phyloP scores from a whole-genome alignment of 768 basidiomycete species.

The Xerocomellus dryophilus region DNA sequence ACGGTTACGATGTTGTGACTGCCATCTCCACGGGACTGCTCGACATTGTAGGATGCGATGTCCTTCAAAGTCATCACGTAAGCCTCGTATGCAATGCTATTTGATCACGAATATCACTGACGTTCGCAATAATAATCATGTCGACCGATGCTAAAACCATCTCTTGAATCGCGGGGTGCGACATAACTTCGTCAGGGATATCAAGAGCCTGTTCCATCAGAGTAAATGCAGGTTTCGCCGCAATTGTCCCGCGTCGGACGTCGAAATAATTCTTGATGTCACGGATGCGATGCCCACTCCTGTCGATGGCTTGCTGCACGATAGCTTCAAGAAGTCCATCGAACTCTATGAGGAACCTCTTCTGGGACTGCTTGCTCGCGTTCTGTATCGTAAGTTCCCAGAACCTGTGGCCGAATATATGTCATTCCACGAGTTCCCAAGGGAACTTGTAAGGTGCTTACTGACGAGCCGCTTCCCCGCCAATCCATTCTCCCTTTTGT shows the following conservation, averaged over 20 bases:
- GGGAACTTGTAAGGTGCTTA: neutral
- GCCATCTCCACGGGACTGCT: conserved; percentile 29
- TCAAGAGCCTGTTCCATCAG: conserved; percentile 31
- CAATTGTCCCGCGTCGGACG: conserved; percentile 38
- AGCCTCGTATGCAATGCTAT: neutral
- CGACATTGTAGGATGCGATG: conserved; percentile 32
- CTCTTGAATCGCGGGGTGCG: conserved; percentile 36
- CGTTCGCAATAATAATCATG: conserved; percentile 37
- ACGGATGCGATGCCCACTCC: conserved; percentile 24
- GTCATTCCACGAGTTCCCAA: neutral
- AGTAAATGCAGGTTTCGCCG: neutral
- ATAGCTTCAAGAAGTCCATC: conserved; percentile 2
- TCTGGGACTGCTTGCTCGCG: neutral
- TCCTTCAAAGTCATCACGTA: conserved; percentile 15
- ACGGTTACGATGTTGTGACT: conserved; percentile 45
- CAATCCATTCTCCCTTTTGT: conserved; percentile 16
- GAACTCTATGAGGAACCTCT: conserved; percentile 1
- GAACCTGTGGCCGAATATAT: conserved; percentile 3
- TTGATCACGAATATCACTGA: conserved; percentile 1
- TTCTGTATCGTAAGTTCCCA: conserved; percentile 10
- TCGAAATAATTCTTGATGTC: conserved; percentile 40
- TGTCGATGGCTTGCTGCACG: conserved; percentile 7
- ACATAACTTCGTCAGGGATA: conserved; percentile 38
- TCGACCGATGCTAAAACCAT: conserved; percentile 33
- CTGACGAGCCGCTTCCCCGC: conserved; percentile 16